These are phyloP conservation scores for Coriaria nepalensis DNA, from an alignment of 306 rosid genomes.

Conservation along the genomic window DNA sequence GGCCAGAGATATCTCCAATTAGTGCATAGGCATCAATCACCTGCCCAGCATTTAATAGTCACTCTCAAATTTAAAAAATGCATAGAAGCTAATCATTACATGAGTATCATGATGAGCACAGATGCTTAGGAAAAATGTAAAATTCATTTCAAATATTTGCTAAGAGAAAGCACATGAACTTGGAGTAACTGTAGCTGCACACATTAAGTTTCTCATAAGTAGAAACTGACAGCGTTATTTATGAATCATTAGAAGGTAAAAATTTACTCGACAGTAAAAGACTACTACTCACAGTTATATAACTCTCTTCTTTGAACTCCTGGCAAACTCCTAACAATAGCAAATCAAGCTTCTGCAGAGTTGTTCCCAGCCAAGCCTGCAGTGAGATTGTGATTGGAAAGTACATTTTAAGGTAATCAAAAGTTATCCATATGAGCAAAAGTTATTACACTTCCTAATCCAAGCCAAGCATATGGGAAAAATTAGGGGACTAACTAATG, in stretches of 20 bases:
- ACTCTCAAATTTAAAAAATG: conserved; percentile 7
- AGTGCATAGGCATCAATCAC: conserved; percentile 94
- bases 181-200: too few relatives aligned
- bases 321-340: conserved; percentile 90
- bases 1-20: conserved; percentile 88
- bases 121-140: too few relatives aligned
- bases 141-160: too few relatives aligned
- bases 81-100: conserved; percentile 5
- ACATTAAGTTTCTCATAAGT: not conserved
- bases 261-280: conserved; percentile 8
- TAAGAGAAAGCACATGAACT: too few relatives aligned
- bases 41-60: conserved; percentile 31
- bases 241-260: not conserved
- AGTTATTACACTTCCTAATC: not conserved
- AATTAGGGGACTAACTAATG: too few relatives aligned
- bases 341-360: conserved; percentile 88
- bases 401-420: conserved; percentile 10
- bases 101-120: not conserved
- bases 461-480: too few relatives aligned
- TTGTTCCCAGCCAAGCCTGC: conserved; percentile 88
- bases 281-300: conserved; percentile 57
- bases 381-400: conserved; percentile 6
- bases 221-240: conserved; percentile 12
- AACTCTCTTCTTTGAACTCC: conserved; percentile 78
- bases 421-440: conserved; percentile 8